Base-by-base conservation (phyloP, 2,329 filamentous ascomycete genomes). In the Botryotinia convoluta region DNA sequence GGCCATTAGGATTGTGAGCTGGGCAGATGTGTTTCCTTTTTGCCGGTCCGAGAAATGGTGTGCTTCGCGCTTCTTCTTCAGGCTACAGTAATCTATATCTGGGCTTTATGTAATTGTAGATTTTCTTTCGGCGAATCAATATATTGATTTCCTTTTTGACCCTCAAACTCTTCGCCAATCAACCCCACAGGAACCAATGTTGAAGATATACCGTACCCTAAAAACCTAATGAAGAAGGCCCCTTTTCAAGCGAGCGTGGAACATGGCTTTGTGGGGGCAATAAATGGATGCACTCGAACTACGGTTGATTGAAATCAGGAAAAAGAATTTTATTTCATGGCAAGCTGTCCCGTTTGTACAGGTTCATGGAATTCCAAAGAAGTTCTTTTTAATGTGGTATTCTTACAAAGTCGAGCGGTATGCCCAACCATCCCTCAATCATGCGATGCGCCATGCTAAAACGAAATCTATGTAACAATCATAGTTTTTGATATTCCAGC, bases 401-500 rank as follows among this genome's bases (percentile, higher is more conserved):
- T 79, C 68, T 77, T 78, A 80, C 79, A 80, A 72, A 75, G 76
- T 76, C 64, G 72, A 77, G 75, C 73, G 45, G 60, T 63, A 71
- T 75, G 76, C 75, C 75, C 75, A 75, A 77, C 74, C 69, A 65
- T 32, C n/a, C 65, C 70, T 73, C 68, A 64, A 74, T 73, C 79
- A 70, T 73, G 68, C 68, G 59, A 77, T 76, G 76, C 77, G 78
- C 77, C 75, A 74, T 76, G 57, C 74, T 75, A 77, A 76, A 74
- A 77, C 76, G 76, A 71, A 76, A 72, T 72, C 32, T 64, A 69
- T 59, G 65, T 57, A 63, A 76, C 45, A 42, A 57, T 79, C 91
- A 97, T 84, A 97, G 86, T 86, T 97, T 97, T 89, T 97, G 92
- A 85, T 98, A 98, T 84, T 98, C 95, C 68, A 98, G 87, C 86